phyloP scores from a whole-genome alignment of 2,329 filamentous ascomycete genomes.

The Ceratocystiopsis sp. region DNA sequence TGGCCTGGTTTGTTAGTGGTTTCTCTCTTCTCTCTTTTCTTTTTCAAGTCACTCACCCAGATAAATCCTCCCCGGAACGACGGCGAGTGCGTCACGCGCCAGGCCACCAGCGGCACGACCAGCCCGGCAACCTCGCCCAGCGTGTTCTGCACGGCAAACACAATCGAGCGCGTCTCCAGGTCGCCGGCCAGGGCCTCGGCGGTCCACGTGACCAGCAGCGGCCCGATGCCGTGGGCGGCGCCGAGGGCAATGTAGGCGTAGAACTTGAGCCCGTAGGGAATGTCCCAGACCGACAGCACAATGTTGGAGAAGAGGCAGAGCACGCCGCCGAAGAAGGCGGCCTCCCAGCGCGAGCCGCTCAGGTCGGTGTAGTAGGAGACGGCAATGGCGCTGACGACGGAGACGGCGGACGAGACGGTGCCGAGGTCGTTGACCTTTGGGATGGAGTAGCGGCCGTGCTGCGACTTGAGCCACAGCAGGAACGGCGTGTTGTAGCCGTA shows the following conservation, averaged over 20 bases:
- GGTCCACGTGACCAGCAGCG: constrained; percentile 8
- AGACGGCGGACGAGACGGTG: too few relatives aligned
- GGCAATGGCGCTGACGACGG: too few relatives aligned
- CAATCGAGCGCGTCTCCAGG: constrained; percentile 10
- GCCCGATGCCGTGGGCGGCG: background rate
- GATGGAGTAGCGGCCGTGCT: constrained; percentile 13
- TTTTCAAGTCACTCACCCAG: too few relatives aligned
- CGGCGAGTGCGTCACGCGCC: constrained; percentile 2
- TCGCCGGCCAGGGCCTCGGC: constrained; percentile 9
- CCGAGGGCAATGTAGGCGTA: constrained; percentile 2
- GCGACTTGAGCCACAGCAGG: constrained; percentile 2
- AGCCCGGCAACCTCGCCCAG: constrained; percentile 10
- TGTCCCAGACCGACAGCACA: too few relatives aligned
- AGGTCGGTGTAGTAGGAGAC: too few relatives aligned
- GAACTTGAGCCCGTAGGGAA: background rate
- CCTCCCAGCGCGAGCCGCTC: constrained; percentile 9
- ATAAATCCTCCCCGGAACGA: too few relatives aligned
- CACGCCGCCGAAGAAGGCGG: too few relatives aligned
- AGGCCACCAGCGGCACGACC: constrained; percentile 11
- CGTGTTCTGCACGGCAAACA: constrained; percentile 9
- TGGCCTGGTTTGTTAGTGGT: too few relatives aligned
- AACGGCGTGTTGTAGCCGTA: constrained; percentile 2
- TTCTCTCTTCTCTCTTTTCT: too few relatives aligned
- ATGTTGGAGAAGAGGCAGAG: too few relatives aligned
- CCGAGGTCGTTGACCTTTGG: too few relatives aligned